These are phyloP conservation scores for Balakata baccata DNA, from an alignment of 345 rosid genomes.

Conservation along the genomic window DNA sequence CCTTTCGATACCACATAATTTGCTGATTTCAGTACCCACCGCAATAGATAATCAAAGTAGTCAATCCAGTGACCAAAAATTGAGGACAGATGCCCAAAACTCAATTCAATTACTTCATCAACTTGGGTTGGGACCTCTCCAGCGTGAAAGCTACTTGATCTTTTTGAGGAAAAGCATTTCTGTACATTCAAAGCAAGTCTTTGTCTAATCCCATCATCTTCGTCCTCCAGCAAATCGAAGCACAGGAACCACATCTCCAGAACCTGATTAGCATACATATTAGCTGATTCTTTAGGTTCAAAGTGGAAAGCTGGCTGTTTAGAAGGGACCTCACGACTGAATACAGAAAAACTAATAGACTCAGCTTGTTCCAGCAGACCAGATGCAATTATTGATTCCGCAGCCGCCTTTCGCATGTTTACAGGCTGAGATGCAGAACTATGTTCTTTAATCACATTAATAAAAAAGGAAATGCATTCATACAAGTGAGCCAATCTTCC, in stretches of 20 bases:
- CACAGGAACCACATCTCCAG: conserved; percentile 74
- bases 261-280: conserved; percentile 49
- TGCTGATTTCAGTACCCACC: conserved; percentile 53
- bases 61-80: conserved; percentile 75
- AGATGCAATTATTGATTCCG: conserved; percentile 80
- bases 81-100: conserved; percentile 64
- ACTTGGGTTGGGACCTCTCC: conserved; percentile 66
- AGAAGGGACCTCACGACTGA: conserved; percentile 30
- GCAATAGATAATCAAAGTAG: conserved; percentile 56
- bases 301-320: conserved; percentile 24
- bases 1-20: conserved; percentile 41
- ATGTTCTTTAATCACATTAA: conserved; percentile 56
- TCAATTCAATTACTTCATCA: conserved; percentile 73
- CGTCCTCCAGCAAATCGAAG: conserved; percentile 84
- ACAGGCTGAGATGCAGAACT: conserved; percentile 77
- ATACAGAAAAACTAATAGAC: conserved; percentile 50
- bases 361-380: conserved; percentile 82
- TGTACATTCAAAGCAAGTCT: conserved; percentile 59
- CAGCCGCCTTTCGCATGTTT: conserved; percentile 74
- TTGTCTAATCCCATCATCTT: conserved; percentile 79
- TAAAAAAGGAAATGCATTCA: conserved; percentile 50
- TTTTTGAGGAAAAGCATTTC: conserved; percentile 46
- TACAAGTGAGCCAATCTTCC: conserved; percentile 38
- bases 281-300: conserved; percentile 37
- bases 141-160: conserved; percentile 21